Percentiles rank a stretch among this genome's conserved stretches.
phyloP scores from a whole-genome alignment of 2,329 filamentous ascomycete genomes.

The Colletotrichum paranaense region DNA sequence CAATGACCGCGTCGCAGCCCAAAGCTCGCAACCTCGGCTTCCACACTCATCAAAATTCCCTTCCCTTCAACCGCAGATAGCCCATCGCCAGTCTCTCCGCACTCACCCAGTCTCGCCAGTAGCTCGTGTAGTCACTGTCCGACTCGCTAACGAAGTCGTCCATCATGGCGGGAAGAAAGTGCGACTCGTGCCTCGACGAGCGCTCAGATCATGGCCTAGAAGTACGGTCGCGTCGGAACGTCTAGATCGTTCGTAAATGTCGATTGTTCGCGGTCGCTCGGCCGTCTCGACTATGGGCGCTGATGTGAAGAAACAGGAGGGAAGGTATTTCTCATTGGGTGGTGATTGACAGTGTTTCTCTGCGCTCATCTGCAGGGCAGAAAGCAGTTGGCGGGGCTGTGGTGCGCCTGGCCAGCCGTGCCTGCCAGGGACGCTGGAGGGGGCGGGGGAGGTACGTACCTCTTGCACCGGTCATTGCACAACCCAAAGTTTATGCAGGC shows the following conservation, averaged over 20 bases:
- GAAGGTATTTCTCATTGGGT: slow-evolving; percentile 8
- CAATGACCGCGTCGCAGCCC: neutral
- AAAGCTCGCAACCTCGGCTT: no score
- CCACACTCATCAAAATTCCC: neutral
- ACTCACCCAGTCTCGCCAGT: slow-evolving; percentile 99
- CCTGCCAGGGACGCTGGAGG: neutral
- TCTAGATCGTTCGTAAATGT: neutral
- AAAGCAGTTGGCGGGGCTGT: slow-evolving; percentile 33
- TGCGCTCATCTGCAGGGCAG: slow-evolving; percentile 26
- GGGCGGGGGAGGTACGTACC: slow-evolving; percentile 20
- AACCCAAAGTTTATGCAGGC: neutral
- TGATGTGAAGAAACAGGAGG: neutral
- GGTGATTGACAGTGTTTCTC: slow-evolving; percentile 16
- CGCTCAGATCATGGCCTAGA: slow-evolving; percentile 26
- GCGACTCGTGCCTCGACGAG: slow-evolving; percentile 27
- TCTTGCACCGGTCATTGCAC: neutral
- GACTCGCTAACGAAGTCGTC: slow-evolving; percentile 98
- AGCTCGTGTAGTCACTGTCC: slow-evolving; percentile 98
- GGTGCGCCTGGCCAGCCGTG: slow-evolving; percentile 1
- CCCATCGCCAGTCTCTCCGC: neutral
- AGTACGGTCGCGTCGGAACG: neutral
- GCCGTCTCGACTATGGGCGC: slow-evolving; percentile 1
- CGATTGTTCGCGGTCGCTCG: neutral
- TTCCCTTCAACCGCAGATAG: neutral
- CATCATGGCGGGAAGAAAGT: slow-evolving; percentile 65